Percentiles rank a stretch among this genome's conserved stretches.
Conservation (phyloP, 1,284 basidiomycete species). For the Tremellales sp. region DNA sequence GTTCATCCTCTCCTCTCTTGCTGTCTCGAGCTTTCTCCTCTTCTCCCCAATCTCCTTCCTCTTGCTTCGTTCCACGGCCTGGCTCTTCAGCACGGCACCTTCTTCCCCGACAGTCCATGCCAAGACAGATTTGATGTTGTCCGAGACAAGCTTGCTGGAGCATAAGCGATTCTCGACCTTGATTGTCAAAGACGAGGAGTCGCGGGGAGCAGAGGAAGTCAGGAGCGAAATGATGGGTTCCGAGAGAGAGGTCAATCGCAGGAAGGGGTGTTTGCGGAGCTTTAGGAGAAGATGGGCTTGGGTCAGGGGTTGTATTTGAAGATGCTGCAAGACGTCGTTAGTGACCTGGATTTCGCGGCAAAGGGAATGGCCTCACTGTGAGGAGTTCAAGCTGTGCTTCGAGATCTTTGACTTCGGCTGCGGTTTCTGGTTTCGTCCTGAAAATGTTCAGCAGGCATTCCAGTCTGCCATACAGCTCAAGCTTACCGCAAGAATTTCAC, state of each 20-base stretch:
- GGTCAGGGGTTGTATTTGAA: conserved; percentile 60
- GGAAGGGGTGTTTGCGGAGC: conserved; percentile 65
- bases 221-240: conserved; percentile 47
- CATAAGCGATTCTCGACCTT: conserved; percentile 70
- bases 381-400: conserved; percentile 66
- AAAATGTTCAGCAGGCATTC: not conserved
- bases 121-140: conserved; percentile 57
- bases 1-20: conserved; percentile 17
- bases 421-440: conserved; percentile 48
- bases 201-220: conserved; percentile 9
- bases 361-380: conserved; percentile 54
- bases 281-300: conserved; percentile 64
- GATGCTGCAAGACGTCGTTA: conserved; percentile 50
- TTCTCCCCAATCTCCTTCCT: conserved; percentile 24
- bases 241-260: conserved; percentile 20
- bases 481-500: conserved; percentile 65
- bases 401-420: conserved; percentile 52
- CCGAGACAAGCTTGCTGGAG: conserved; percentile 70
- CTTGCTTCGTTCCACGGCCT: conserved; percentile 5
- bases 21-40: conserved; percentile 24
- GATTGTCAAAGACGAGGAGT: conserved; percentile 27
- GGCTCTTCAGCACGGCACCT: conserved; percentile 33
- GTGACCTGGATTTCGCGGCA: not conserved
- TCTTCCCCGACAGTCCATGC: conserved; percentile 47
- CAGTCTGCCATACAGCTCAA: not conserved